Evolutionary conservation across 2,329 filamentous ascomycete genomes (phyloP), one percentile per base, ranked within the genome.

Genomic region (Mollisiaceae sp.): DNA sequence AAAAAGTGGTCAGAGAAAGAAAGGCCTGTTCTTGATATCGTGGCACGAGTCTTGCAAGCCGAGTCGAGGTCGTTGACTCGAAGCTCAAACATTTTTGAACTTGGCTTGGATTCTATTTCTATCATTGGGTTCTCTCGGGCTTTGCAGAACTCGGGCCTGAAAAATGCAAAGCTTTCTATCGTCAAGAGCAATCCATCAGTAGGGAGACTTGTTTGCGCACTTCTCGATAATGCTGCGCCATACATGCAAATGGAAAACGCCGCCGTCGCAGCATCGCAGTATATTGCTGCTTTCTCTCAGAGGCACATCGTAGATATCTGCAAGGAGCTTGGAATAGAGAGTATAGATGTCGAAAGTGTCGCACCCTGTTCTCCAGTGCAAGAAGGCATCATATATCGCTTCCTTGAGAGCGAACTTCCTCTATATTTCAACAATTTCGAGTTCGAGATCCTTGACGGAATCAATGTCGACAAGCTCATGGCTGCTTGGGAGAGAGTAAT

Each of bases 71-170:
- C 74, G 2, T 72, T 78, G 0, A 77, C 79, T 0, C 79, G 92
- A 2, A 79, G 77, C 0, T 87, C 88, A 0, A 97, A 88, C 66
- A 86, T 97, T 20, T 97, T 95, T 71, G 92, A 97, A 69, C 81
- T 97, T 1, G 94, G 94, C 0, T 82, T 97, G 27, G 94, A 97
- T 73, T 97, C 94, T 0, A 93, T 97, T 18, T 93, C 92, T 0
- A 91, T 90, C 0, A 88, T 96, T 55, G 84, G 87, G 8, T 83
- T 97, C 36, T 84, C 90, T 0, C 82, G 84, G 5, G 77, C 82
- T 14, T 79, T 97, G 15, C 91, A 87, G 70, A 80, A 83, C 2
- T 80, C 80, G 1, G 91, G 92, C 0, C 85, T 93, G 60, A 39
- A 73, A 1, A 79, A 82, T 15, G 88, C 87, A 0, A 87, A 85